Evolutionary conservation across 192 early-diverging fungal species (phyloP), one percentile per base, ranked within the genome.

Genomic region (Lobosporangium transversale): DNA sequence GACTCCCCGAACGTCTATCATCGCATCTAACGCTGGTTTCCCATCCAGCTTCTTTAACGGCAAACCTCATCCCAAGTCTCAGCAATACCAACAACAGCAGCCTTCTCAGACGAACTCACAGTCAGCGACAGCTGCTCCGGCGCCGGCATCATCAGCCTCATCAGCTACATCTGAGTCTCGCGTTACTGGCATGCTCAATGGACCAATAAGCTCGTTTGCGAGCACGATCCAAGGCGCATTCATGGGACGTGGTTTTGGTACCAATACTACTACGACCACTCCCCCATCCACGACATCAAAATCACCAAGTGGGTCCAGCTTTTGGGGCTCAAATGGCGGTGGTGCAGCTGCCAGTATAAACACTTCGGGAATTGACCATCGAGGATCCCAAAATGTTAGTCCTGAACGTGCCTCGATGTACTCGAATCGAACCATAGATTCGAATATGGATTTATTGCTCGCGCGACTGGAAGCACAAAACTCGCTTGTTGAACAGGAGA

Each of bases 401-500:
- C 73, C 73, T 8, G 73, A 67, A 30, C 56, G 73, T 3, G 64
- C 64, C 2, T 76, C 73, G 24, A 67, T 50, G 2, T 76, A 62
- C 32, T 83, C 84, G 27, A 56, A 67, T 7, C 67, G 74, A 48
- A 78, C 79, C 10, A 79, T 69, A 18, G 79, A 68, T 23, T 87
- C 85, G 17, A 87, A 85, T 53, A 84, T 84, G 71, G 86, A 87
- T 58, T 47, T 87, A 51, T 80, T 93, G 52, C 67, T 93, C 53
- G 79, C 81, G 44, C 83, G 88, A 68, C 62, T 93, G 55, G 92
- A 90, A 45, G 79, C 81, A 35, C 84, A 91, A 59, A 90, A 93
- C 70, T 79, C 86, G 60, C 79, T 83, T 58, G 70, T 87, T 24
- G 76, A 84, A 20, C 70, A 82, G 55, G 86, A 89, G 62, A 83